Conservation (phyloP, 202 grass and related monocot species). For the Bolboschoenoplectus hybrid region DNA sequence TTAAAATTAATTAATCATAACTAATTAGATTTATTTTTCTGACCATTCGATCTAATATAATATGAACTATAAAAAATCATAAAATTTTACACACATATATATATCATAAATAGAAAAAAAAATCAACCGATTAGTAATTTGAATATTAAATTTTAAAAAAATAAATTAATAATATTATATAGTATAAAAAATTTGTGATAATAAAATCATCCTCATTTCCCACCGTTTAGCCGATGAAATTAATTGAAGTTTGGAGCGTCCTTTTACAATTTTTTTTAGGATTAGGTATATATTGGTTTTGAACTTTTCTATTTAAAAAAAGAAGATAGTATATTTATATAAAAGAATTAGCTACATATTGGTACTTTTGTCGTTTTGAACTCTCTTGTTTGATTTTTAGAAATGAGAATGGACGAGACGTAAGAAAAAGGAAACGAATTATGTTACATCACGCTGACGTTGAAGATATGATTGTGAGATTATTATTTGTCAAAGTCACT, state of each 20-base stretch:
- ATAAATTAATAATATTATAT: too few species aligned
- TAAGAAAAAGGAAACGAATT: not conserved
- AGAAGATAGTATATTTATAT: not conserved
- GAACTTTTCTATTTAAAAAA: not conserved
- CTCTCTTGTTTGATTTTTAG: not conserved
- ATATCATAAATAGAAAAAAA: too few species aligned
- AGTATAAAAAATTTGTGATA: too few species aligned
- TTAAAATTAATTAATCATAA: too few species aligned
- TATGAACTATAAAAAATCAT: too few species aligned
- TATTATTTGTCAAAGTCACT: not conserved
- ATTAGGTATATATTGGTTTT: not conserved
- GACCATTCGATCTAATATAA: too few species aligned
- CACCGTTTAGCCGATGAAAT: not conserved
- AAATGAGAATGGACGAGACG: not conserved
- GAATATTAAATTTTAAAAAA: too few species aligned
- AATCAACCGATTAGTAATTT: too few species aligned
- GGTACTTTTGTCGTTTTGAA: not conserved
- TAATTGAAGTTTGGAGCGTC: not conserved
- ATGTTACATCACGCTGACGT: too few species aligned
- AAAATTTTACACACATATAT: too few species aligned
- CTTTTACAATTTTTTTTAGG: not conserved
- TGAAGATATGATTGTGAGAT: not conserved
- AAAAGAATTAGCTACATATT: not conserved
- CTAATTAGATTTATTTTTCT: too few species aligned
- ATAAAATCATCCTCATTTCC: too few species aligned